Conservation (phyloP, 306 rosid genomes). For the Purshia tridentata region DNA sequence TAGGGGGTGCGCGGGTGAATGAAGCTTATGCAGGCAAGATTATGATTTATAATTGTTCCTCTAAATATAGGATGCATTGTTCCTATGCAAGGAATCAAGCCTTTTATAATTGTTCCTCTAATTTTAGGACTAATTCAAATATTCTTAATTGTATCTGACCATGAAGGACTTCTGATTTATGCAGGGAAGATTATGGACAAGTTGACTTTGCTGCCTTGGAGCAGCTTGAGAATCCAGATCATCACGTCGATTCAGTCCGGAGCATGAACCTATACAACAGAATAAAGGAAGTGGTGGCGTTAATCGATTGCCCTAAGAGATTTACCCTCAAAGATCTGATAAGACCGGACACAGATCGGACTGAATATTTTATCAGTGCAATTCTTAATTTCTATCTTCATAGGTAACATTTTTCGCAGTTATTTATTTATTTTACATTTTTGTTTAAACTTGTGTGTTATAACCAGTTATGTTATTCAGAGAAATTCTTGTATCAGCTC, state of each 20-base stretch:
- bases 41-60: no score
- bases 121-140: background rate
- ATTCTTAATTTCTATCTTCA: conserved; percentile 64
- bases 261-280: conserved; percentile 39
- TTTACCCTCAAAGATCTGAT: conserved; percentile 64
- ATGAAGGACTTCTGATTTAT: conserved; percentile 9
- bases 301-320: conserved; percentile 52
- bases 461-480: background rate
- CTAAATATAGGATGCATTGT: no score
- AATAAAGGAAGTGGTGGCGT: conserved; percentile 53
- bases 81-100: no score
- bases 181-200: conserved; percentile 73
- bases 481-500: background rate
- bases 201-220: conserved; percentile 70
- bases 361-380: conserved; percentile 65
- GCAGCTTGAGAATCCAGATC: conserved; percentile 73
- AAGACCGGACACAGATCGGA: conserved; percentile 54
- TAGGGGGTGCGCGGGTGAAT: no score
- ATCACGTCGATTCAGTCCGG: conserved; percentile 49
- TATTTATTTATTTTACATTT: background rate
- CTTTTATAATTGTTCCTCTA: background rate
- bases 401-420: conserved; percentile 36
- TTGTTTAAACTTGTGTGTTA: background rate
- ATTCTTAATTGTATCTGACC: background rate
- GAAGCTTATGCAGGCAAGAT: no score